phyloP scores from a whole-genome alignment of 1,284 basidiomycete genomes.

The Rhodotorula sp. region DNA sequence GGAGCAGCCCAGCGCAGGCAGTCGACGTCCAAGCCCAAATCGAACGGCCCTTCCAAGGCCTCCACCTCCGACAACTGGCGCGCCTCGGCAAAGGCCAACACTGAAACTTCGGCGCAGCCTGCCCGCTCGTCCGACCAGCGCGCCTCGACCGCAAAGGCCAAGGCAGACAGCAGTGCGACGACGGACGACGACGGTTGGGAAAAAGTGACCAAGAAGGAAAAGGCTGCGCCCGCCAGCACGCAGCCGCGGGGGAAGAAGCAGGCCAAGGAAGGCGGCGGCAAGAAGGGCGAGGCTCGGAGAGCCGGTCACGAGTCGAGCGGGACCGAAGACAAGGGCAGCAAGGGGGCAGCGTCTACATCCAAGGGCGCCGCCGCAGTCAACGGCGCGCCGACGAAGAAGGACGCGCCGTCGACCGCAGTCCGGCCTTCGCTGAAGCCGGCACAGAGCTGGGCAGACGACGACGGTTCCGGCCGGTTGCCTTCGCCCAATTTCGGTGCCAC shows the following conservation, averaged over 20 bases:
- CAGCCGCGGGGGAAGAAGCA: background rate
- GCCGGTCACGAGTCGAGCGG: background rate
- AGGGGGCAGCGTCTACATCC: background rate
- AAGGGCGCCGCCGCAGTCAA: background rate
- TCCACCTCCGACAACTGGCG: constrained; percentile 35
- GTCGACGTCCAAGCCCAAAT: constrained; percentile 1
- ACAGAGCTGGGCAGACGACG: constrained; percentile 34
- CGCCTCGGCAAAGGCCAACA: background rate
- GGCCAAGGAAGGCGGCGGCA: background rate
- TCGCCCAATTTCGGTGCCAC: constrained; percentile 24
- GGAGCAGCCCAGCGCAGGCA: background rate
- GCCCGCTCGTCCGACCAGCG: constrained; percentile 6
- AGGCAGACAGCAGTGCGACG: background rate
- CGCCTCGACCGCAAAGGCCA: background rate
- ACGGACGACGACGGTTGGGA: constrained; percentile 30
- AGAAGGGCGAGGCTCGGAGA: background rate
- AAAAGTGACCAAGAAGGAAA: constrained; percentile 34
- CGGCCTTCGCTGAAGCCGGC: constrained; percentile 21
- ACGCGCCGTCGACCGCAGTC: background rate
- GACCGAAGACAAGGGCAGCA: background rate
- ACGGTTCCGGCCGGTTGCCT: constrained; percentile 13
- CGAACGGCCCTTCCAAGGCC: constrained; percentile 13
- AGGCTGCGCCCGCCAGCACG: constrained; percentile 3
- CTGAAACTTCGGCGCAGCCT: background rate
- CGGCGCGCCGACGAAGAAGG: constrained; percentile 9